These are phyloP conservation scores for Microascus cirrosus DNA, from an alignment of 2,329 filamentous ascomycete genomes.

Conservation along the genomic window DNA sequence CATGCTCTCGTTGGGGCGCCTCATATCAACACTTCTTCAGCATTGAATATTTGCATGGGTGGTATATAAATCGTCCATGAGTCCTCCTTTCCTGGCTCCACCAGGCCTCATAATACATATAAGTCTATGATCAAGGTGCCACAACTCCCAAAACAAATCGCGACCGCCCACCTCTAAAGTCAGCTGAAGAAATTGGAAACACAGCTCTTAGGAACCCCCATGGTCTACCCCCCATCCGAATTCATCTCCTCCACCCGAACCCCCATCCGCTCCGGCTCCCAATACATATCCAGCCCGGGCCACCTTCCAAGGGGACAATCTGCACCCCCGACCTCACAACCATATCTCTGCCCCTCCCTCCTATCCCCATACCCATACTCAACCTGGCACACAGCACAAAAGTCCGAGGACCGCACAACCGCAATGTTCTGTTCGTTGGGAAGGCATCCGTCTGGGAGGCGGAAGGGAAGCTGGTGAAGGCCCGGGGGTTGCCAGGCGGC, in stretches of 20 bases:
- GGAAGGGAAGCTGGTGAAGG: conserved; percentile 1
- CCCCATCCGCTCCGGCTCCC: conserved; percentile 1
- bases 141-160: background rate
- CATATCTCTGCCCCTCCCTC: background rate
- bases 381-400: background rate
- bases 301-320: background rate
- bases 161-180: background rate
- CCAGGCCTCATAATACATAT: background rate
- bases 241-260: conserved; percentile 4
- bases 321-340: background rate
- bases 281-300: background rate
- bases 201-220: background rate
- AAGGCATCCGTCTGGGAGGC: conserved; percentile 2
- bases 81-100: no score
- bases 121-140: background rate
- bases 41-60: no score
- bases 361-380: background rate
- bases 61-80: no score
- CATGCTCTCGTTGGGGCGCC: no score
- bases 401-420: conserved; percentile 1
- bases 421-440: background rate
- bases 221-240: background rate
- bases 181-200: background rate
- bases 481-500: conserved; percentile 2
- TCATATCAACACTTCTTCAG: no score